A percentile compares a stretch with the other conserved stretches of the same genome.
phyloP scores from a whole-genome alignment of 331 rosid genomes.

The Phaseolus coccineus region DNA sequence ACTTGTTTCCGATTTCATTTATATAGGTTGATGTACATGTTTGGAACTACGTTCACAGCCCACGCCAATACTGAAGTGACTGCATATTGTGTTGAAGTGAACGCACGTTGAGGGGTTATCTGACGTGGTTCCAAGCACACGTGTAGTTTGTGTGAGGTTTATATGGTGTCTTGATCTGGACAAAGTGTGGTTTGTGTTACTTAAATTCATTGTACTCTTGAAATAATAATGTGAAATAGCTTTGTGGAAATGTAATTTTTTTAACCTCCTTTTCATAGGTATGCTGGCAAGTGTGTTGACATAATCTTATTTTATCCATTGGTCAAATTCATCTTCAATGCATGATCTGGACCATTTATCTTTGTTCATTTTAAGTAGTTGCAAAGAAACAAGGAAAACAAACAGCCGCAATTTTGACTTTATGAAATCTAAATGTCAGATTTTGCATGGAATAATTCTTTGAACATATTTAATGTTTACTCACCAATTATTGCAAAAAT shows the following conservation, averaged over 20 bases:
- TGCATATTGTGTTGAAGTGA: neutral
- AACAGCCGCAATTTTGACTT: constrained; percentile 24
- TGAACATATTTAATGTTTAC: constrained; percentile 33
- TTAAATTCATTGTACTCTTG: constrained; percentile 33
- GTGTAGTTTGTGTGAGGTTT: constrained; percentile 9
- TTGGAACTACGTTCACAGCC: neutral
- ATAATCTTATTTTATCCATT: constrained; percentile 26
- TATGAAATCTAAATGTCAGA: constrained; percentile 37
- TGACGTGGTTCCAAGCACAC: neutral
- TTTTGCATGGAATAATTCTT: constrained; percentile 33
- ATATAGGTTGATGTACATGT: constrained; percentile 16
- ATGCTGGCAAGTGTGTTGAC: neutral
- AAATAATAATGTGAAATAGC: constrained; percentile 22
- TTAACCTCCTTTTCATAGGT: neutral
- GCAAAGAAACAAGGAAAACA: constrained; percentile 19
- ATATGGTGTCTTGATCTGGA: constrained; percentile 25
- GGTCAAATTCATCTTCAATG: constrained; percentile 1
- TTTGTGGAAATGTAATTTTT: constrained; percentile 12
- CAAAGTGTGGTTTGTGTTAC: constrained; percentile 21
- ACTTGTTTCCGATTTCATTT: neutral
- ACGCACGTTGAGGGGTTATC: neutral
- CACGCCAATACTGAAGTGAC: neutral
- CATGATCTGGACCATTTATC: neutral
- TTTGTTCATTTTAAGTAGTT: constrained; percentile 8
- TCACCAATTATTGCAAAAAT: neutral